Base-by-base conservation (phyloP, 108 stramenopile genomes). In the Nitzschia putrida region DNA sequence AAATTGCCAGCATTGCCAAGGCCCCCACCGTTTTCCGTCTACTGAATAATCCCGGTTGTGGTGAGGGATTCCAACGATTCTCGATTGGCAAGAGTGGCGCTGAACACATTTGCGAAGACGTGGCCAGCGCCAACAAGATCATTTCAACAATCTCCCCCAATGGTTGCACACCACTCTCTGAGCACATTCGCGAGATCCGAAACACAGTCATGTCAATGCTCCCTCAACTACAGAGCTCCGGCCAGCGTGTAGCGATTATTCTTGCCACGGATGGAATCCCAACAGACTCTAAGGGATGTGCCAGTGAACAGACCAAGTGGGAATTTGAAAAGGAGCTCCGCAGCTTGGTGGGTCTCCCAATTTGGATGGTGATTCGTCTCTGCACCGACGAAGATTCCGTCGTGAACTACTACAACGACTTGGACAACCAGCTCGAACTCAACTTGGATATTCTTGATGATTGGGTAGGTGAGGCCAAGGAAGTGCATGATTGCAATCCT, bases 361-460 rank as follows among this genome's bases (percentile, higher is more conserved):
- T 93, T 10, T 93, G 91, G 91, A 52, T 94, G 0, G 93, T 94
- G 0, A 76, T 96, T 52, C 80, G 93, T n/a, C 84, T 96, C 10
- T 96, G 95, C 78, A 92, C 91, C 3, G 91, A 94, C 64, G 88
- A 93, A 51, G 91, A 91, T 24, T 41, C 64, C 13, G 88, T 97
- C 24, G 87, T 89, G 0, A 40, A 87, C 4, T 97, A 88, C 72
- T 97, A 89, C 74, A 92, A 94, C 76, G 65, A 82, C 51, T 66
- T 97, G 12, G 95, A 96, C 74, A 67, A 57, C 20, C 80, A 92
- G 57, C 71, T 93, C 41, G 93, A 93, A 76, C 53, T 94, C 25
- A 81, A 78, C 29, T 45, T 95, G 61, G 96, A 97, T 51, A 91
- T 96, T 2, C 57, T 95, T 37, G 96, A 97, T 61, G 96, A 95